These are phyloP conservation scores for Colletotrichum euphorbiae DNA, from an alignment of 2,329 filamentous ascomycete genomes.

Conservation along the genomic window DNA sequence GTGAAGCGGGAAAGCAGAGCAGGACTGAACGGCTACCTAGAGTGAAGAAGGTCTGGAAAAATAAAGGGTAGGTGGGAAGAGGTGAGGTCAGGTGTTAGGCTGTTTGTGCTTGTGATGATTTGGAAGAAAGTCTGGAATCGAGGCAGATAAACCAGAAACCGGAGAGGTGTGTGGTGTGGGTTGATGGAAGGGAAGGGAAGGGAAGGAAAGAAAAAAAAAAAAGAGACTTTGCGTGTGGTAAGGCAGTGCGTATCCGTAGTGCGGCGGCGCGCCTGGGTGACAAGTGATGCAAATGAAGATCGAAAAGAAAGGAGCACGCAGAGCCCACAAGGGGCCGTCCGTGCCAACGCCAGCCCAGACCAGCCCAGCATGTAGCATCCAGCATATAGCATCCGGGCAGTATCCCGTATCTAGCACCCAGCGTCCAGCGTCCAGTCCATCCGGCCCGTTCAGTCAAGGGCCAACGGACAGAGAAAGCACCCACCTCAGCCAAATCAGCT, in stretches of 20 bases:
- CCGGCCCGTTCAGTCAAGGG: too few relatives aligned
- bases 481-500: not conserved
- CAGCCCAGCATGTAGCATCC: slow-evolving; percentile 4
- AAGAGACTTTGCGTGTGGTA: slow-evolving; percentile 30
- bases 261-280: slow-evolving; percentile 8
- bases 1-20: slow-evolving; percentile 5
- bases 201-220: slow-evolving; percentile 25
- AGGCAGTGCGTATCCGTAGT: slow-evolving; percentile 7
- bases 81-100: slow-evolving; percentile 31
- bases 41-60: slow-evolving; percentile 1
- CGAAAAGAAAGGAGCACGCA: slow-evolving; percentile 38
- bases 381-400: not conserved
- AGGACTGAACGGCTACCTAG: not conserved
- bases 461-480: not conserved
- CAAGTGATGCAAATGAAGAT: slow-evolving; percentile 41
- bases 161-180: slow-evolving; percentile 19
- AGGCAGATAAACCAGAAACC: slow-evolving; percentile 33
- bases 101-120: slow-evolving; percentile 24
- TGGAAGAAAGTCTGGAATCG: slow-evolving; percentile 18
- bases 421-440: too few relatives aligned
- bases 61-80: slow-evolving; percentile 18
- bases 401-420: not conserved
- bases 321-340: slow-evolving; percentile 35
- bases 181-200: slow-evolving; percentile 13
- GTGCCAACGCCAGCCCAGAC: slow-evolving; percentile 34